Evolutionary conservation across 345 rosid species (phyloP).

Genomic region (Odontarrhena argentea): DNA sequence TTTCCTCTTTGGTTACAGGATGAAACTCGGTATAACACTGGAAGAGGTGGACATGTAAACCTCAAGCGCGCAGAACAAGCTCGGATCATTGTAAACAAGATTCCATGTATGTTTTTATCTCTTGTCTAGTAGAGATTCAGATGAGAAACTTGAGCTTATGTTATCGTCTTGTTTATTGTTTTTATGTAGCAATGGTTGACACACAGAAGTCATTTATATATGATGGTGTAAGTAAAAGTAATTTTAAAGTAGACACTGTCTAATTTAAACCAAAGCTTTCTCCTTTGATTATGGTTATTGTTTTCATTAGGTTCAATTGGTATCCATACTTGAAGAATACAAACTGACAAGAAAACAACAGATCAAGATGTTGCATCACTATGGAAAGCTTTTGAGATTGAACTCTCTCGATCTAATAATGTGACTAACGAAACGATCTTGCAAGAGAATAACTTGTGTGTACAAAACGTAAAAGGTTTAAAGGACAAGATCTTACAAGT

Average conservation of each 20-base stretch:
- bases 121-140: not conserved
- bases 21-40: constrained; percentile 75
- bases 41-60: constrained; percentile 89
- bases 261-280: constrained; percentile 52
- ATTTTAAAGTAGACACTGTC: not conserved
- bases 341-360: constrained; percentile 73
- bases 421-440: too few species aligned
- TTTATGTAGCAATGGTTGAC: constrained; percentile 79
- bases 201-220: constrained; percentile 63
- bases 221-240: constrained; percentile 72
- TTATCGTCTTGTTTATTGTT: not conserved
- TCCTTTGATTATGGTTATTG: constrained; percentile 36
- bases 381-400: too few species aligned
- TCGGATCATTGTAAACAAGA: constrained; percentile 74
- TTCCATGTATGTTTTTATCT: constrained; percentile 61
- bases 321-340: constrained; percentile 86
- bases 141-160: constrained; percentile 20
- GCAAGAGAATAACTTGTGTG: too few species aligned
- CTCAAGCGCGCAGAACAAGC: constrained; percentile 94
- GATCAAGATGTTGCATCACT: too few species aligned
- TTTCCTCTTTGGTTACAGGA: constrained; percentile 51
- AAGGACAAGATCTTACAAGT: too few species aligned
- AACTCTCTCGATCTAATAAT: too few species aligned
- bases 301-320: constrained; percentile 63
- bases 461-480: too few species aligned